A percentile compares a stretch with the other conserved stretches of the same genome.
These are phyloP conservation scores for Hymenoscyphus scutula DNA, from an alignment of 2,329 filamentous ascomycete species.

Conservation along the genomic window DNA sequence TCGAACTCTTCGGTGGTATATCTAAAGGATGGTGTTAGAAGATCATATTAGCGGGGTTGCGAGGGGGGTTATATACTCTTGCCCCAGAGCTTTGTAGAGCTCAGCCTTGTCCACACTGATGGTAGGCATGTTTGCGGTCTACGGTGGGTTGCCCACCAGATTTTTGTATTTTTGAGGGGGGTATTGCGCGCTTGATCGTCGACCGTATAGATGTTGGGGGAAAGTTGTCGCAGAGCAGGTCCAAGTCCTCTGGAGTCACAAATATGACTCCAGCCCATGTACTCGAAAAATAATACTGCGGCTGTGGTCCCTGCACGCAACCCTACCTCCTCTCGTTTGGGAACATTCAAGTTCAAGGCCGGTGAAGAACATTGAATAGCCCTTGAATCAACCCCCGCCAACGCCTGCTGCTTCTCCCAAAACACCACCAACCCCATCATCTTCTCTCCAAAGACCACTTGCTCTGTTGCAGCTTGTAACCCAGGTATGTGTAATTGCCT, in stretches of 20 bases:
- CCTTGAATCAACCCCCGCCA: conserved; percentile 2
- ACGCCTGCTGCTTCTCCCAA: not conserved
- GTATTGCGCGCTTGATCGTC: not conserved
- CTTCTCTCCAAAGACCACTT: conserved; percentile 12
- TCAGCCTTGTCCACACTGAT: conserved; percentile 95
- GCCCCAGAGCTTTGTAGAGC: conserved; percentile 88
- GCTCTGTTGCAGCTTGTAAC: conserved; percentile 16
- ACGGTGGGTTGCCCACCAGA: conserved; percentile 16
- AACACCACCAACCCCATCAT: conserved; percentile 1
- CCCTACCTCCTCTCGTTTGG: conserved; percentile 12
- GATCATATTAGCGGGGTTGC: conserved; percentile 23
- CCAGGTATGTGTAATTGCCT: conserved; percentile 31
- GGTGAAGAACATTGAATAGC: conserved; percentile 5
- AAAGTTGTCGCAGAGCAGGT: conserved; percentile 18
- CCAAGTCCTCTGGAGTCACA: conserved; percentile 10
- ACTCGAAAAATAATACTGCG: conserved; percentile 14
- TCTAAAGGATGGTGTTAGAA: conserved; percentile 45
- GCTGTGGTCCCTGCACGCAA: conserved; percentile 9
- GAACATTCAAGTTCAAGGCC: conserved; percentile 9
- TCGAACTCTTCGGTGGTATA: conserved; percentile 95
- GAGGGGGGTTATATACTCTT: conserved; percentile 61
- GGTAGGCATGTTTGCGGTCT: conserved; percentile 74
- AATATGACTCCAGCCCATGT: conserved; percentile 18
- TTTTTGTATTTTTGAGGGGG: conserved; percentile 1
- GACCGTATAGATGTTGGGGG: conserved; percentile 13